Conservation (phyloP, 2,329 filamentous ascomycete genomes). For the Botrytis pseudocinerea region DNA sequence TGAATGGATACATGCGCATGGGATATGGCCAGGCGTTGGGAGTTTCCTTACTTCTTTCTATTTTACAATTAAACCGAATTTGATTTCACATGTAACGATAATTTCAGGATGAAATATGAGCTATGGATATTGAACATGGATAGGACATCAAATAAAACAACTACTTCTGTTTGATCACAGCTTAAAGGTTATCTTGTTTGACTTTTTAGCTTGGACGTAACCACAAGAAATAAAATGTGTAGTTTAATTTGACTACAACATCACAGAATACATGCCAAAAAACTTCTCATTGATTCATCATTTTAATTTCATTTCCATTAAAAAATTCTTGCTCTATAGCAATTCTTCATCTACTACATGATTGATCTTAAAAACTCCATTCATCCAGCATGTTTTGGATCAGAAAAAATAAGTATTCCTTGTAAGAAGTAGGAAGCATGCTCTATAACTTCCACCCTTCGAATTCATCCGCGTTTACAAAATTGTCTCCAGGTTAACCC, state of each 20-base stretch:
- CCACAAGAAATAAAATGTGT: not conserved
- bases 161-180: not conserved
- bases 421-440: slow-evolving; percentile 19
- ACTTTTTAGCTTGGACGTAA: not conserved
- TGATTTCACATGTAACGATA: not conserved
- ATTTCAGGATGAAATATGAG: slow-evolving; percentile 5
- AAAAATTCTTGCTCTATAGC: slow-evolving; percentile 20
- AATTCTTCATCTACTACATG: slow-evolving; percentile 15
- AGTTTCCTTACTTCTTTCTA: not conserved
- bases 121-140: not conserved
- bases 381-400: slow-evolving; percentile 9
- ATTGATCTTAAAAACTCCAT: slow-evolving; percentile 21
- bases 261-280: not conserved
- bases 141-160: not conserved
- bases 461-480: slow-evolving; percentile 10
- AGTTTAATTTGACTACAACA: not conserved
- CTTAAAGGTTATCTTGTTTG: not conserved
- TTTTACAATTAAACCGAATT: not conserved
- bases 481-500: not conserved
- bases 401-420: slow-evolving; percentile 15
- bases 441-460: slow-evolving; percentile 16
- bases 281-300: not conserved
- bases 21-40: not conserved
- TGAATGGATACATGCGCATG: not conserved
- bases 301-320: slow-evolving; percentile 19